Conservation (phyloP, 352 stramenopile species). For the Phytophthora sp. region DNA sequence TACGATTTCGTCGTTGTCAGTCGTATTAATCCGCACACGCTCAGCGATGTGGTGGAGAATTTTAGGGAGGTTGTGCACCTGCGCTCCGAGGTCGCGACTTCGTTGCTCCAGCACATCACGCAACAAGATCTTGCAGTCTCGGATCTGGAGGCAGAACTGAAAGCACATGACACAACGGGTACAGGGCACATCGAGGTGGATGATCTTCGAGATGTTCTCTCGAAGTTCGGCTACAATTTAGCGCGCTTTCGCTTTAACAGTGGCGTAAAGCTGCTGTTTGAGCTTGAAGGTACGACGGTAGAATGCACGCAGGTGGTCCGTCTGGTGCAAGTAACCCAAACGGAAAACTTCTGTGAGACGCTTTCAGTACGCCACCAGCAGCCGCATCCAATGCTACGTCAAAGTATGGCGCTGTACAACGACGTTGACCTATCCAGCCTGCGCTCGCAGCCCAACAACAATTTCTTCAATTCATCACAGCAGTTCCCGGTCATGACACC, state of each 20-base stretch:
- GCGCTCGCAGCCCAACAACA: conserved; percentile 33
- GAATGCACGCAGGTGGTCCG: conserved; percentile 49
- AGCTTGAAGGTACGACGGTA: conserved; percentile 38
- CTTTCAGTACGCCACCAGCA: neutral
- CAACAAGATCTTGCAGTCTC: conserved; percentile 18
- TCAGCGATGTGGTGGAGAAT: conserved; percentile 60
- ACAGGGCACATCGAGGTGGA: too few relatives aligned
- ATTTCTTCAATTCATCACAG: conserved; percentile 21
- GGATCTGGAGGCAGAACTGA: conserved; percentile 45
- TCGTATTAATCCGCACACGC: conserved; percentile 49
- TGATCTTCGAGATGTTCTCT: too few relatives aligned
- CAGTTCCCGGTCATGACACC: conserved; percentile 3
- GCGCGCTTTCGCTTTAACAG: conserved; percentile 66
- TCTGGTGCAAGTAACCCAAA: conserved; percentile 40
- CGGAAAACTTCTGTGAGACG: conserved; percentile 8
- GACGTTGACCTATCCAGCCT: conserved; percentile 15
- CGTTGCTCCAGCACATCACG: conserved; percentile 31
- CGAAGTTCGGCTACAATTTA: conserved; percentile 45
- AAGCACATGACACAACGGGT: too few relatives aligned
- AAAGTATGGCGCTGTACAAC: conserved; percentile 23
- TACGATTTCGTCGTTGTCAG: conserved; percentile 62
- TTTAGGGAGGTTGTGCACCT: conserved; percentile 62
- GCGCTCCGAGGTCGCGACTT: conserved; percentile 49
- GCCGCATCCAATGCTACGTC: conserved; percentile 22
- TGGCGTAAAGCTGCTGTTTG: conserved; percentile 60